phyloP scores from a whole-genome alignment of 805 yeast species.

The Saturnispora bothae region DNA sequence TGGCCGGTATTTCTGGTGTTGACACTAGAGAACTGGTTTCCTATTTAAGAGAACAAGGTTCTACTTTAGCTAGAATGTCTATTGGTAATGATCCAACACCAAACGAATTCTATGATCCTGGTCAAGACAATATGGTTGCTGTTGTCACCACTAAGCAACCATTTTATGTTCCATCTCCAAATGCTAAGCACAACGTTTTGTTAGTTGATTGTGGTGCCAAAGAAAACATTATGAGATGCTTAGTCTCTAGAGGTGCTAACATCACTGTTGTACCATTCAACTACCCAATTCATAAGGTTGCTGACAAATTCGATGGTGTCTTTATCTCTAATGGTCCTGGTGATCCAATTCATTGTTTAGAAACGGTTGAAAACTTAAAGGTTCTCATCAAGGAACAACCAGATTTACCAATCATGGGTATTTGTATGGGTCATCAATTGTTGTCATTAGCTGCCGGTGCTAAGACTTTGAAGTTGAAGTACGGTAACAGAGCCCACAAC shows the following conservation, averaged over 20 bases:
- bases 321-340: constrained; percentile 97
- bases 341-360: constrained; percentile 84
- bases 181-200: constrained; percentile 66
- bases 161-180: constrained; percentile 68
- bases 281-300: constrained; percentile 85
- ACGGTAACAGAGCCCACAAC: constrained; percentile 98
- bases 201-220: constrained; percentile 97
- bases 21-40: constrained; percentile 94
- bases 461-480: constrained; percentile 81
- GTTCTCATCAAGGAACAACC: constrained; percentile 52
- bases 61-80: constrained; percentile 82
- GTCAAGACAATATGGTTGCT: constrained; percentile 78
- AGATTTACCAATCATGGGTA: constrained; percentile 88
- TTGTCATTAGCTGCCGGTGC: constrained; percentile 94
- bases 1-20: constrained; percentile 93
- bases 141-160: constrained; percentile 94
- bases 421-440: constrained; percentile 95
- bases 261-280: constrained; percentile 95
- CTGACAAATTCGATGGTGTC: constrained; percentile 86
- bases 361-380: constrained; percentile 65
- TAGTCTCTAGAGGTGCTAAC: constrained; percentile 91
- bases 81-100: constrained; percentile 89
- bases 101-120: constrained; percentile 84
- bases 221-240: constrained; percentile 90
- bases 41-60: constrained; percentile 91